Evolutionary conservation across 73 alveolate genomes (phyloP).

Genomic region (Stentor roeselii): DNA sequence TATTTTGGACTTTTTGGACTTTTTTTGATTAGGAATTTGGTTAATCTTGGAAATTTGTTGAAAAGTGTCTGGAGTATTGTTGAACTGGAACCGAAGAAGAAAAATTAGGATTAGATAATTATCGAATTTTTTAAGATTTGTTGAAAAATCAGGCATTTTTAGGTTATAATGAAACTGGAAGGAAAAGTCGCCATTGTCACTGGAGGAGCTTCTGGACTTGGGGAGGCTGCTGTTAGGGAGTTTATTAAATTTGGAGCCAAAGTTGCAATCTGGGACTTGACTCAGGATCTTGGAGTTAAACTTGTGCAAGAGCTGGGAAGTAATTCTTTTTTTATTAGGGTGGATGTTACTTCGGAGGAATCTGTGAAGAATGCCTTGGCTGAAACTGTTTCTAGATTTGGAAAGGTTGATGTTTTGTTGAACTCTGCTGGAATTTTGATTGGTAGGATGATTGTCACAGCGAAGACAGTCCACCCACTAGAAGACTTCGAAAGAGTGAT

Average conservation of each 20-base stretch:
- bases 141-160: no score
- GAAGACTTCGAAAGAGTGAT: slow-evolving; percentile 52
- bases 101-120: no score
- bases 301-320: slow-evolving; percentile 36
- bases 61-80: no score
- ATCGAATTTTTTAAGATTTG: no score
- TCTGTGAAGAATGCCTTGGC: slow-evolving; percentile 58
- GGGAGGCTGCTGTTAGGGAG: slow-evolving; percentile 63
- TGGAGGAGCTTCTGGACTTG: slow-evolving; percentile 89
- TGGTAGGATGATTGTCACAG: slow-evolving; percentile 46
- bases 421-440: slow-evolving; percentile 83
- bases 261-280: slow-evolving; percentile 73
- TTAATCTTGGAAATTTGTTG: no score
- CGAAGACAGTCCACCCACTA: slow-evolving; percentile 46
- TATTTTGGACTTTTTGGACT: no score
- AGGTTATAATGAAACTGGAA: slow-evolving; percentile 32
- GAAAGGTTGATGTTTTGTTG: slow-evolving; percentile 66
- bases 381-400: slow-evolving; percentile 57
- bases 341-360: slow-evolving; percentile 64
- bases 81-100: no score
- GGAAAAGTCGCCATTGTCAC: slow-evolving; percentile 59
- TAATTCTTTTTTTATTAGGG: slow-evolving; percentile 23
- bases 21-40: no score
- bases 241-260: slow-evolving; percentile 58
- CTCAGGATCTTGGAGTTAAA: slow-evolving; percentile 54